phyloP scores from a whole-genome alignment of 495 filamentous ascomycete species.

The Aspergillus heteromorphus region DNA sequence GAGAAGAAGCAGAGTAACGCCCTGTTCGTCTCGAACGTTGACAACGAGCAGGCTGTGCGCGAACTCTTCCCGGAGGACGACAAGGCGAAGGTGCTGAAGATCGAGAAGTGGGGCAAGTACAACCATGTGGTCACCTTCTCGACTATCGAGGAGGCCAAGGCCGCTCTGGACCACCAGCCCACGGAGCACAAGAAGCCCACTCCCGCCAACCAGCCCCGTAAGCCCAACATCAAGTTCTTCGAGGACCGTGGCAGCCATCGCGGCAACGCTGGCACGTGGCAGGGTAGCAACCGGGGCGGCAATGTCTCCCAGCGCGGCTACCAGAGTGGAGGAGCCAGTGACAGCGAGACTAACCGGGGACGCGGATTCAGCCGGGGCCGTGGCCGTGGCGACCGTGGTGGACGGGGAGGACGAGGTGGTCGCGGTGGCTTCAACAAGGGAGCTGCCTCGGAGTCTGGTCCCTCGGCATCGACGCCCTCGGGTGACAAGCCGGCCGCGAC shows the following conservation, averaged over 20 bases:
- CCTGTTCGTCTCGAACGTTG: slow-evolving; percentile 77
- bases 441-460: slow-evolving; percentile 43
- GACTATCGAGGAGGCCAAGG: slow-evolving; percentile 68
- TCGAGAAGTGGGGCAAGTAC: slow-evolving; percentile 69
- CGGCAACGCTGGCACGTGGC: slow-evolving; percentile 68
- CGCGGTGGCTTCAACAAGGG: slow-evolving; percentile 55
- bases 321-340: slow-evolving; percentile 71
- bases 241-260: slow-evolving; percentile 54
- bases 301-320: slow-evolving; percentile 60
- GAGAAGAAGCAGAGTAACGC: slow-evolving; percentile 62
- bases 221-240: slow-evolving; percentile 77
- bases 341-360: slow-evolving; percentile 69
- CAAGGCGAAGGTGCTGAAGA: slow-evolving; percentile 65
- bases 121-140: slow-evolving; percentile 81
- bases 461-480: slow-evolving; percentile 43
- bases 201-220: slow-evolving; percentile 56
- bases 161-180: slow-evolving; percentile 64
- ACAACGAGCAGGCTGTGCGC: slow-evolving; percentile 69
- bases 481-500: slow-evolving; percentile 43
- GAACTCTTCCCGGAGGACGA: slow-evolving; percentile 78
- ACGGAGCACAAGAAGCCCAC: slow-evolving; percentile 65
- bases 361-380: slow-evolving; percentile 38
- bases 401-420: slow-evolving; percentile 19
- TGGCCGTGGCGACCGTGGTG: slow-evolving; percentile 27
- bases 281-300: slow-evolving; percentile 54